Evolutionary conservation across 2,329 filamentous ascomycete species (phyloP), one percentile per base, ranked within the genome.

Genomic region (Microascus cirrosus): DNA sequence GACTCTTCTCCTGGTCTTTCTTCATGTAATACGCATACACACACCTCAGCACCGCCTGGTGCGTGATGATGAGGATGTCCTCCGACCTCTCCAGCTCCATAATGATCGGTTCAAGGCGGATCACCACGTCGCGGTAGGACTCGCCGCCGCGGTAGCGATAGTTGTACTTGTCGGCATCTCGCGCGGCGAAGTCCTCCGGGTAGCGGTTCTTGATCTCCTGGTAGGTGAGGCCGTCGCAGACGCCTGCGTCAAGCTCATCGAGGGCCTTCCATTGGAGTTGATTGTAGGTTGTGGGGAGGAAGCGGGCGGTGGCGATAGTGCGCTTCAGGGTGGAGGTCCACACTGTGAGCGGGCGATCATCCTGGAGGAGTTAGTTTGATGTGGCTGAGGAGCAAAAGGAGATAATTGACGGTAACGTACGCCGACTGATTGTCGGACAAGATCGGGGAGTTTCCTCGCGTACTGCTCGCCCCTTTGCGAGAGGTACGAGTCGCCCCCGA

Each of bases 1-100:
- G 94, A 63, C 89, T 94, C 73, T 90, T 83, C 65, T 92, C 85
- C 72, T 97, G 94, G 58, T 90, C 87, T 66, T 94, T 90, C 67
- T 97, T 95, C 88, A 96, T 96, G 71, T 97, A 99, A 73, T 99
- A 99, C 34, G 94, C 90, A 69, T 97, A 99, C 66, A 99, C 96
- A 77, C 94, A 99, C 60, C 94, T 85, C 61, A 99, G 78, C 36
- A 99, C 93, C 15, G 94, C 94, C 74, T 99, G 94, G 70, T 99
- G 94, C 3, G 94, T 97, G 61, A 99, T 91, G 65, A 99, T 97
- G 60, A 99, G 84, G 63, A 99, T 95, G 68, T 99, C 95, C 72
- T 97, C 94, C 64, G 87, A 90, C 61, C 94, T 84, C 73, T 99
- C 94, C 56, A 99, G 79, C 71, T 99, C 94, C 94, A 99, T 99